Percentiles rank a stretch among this genome's conserved stretches.
These are phyloP conservation scores for Penicillium concentricum DNA, from an alignment of 2,329 filamentous ascomycete species.

Conservation along the genomic window DNA sequence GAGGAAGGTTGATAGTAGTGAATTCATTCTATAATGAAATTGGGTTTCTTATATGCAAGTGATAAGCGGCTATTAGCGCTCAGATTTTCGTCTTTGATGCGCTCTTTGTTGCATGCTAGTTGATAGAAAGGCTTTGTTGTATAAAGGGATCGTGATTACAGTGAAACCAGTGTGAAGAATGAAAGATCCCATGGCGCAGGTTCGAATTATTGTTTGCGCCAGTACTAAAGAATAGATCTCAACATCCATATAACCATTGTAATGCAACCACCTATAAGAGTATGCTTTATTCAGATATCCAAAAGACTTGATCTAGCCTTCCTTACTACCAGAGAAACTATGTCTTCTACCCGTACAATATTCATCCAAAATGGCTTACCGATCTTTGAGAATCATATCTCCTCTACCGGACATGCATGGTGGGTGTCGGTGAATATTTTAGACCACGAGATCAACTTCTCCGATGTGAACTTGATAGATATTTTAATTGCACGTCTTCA, in stretches of 20 bases:
- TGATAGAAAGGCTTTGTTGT: neutral
- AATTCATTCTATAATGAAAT: no score
- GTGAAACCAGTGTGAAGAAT: neutral
- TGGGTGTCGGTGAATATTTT: neutral
- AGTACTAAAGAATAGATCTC: neutral
- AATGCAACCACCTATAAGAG: neutral
- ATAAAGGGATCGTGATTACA: neutral
- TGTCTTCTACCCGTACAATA: neutral
- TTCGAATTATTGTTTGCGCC: neutral
- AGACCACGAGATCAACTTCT: neutral
- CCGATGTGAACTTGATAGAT: neutral
- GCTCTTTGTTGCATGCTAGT: neutral
- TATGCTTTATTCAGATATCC: neutral
- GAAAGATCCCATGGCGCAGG: neutral
- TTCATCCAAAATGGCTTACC: neutral
- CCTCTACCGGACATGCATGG: neutral
- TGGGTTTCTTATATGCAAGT: neutral
- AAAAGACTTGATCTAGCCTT: neutral
- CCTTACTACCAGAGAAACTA: neutral
- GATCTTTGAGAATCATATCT: neutral
- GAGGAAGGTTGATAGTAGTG: no score
- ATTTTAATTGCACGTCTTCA: neutral
- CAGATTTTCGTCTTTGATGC: neutral
- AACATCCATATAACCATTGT: neutral
- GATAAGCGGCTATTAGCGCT: neutral